These are phyloP conservation scores for Diaporthe destruens DNA, from an alignment of 2,329 filamentous ascomycete species.

Conservation along the genomic window DNA sequence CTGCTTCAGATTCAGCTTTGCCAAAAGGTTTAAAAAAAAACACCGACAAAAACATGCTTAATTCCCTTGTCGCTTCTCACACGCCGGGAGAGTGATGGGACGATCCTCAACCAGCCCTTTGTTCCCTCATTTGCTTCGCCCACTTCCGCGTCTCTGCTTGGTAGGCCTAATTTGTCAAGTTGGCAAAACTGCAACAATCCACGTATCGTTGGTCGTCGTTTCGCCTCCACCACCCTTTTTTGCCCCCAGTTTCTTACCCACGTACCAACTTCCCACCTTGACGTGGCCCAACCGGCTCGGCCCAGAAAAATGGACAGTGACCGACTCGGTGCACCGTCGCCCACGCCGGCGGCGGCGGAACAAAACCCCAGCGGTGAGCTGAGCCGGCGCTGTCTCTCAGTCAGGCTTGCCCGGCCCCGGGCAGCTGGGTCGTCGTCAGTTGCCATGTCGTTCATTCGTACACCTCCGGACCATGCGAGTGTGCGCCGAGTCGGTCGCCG, in stretches of 20 bases:
- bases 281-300: conserved; percentile 28
- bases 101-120: conserved; percentile 19
- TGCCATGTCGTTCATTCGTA: conserved; percentile 12
- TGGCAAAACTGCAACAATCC: conserved; percentile 17
- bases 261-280: conserved; percentile 22
- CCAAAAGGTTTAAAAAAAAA: neutral
- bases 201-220: conserved; percentile 11
- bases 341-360: conserved; percentile 15
- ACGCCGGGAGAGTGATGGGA: conserved; percentile 10
- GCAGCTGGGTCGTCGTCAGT: conserved; percentile 2
- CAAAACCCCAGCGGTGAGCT: conserved; percentile 6
- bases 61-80: conserved; percentile 17
- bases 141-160: conserved; percentile 7
- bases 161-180: conserved; percentile 20
- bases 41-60: conserved; percentile 21
- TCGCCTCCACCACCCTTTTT: conserved; percentile 11
- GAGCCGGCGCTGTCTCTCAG: neutral
- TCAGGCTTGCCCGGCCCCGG: neutral
- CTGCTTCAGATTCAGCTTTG: conserved; percentile 36
- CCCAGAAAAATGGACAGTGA: conserved; percentile 27
- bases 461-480: neutral
- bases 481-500: conserved; percentile 9
- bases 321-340: conserved; percentile 20
- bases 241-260: neutral
- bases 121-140: neutral